Percentiles rank a stretch among this genome's conserved stretches.
These are phyloP conservation scores for Tuber umbilicatum DNA, from an alignment of 495 filamentous ascomycete genomes.

Conservation along the genomic window DNA sequence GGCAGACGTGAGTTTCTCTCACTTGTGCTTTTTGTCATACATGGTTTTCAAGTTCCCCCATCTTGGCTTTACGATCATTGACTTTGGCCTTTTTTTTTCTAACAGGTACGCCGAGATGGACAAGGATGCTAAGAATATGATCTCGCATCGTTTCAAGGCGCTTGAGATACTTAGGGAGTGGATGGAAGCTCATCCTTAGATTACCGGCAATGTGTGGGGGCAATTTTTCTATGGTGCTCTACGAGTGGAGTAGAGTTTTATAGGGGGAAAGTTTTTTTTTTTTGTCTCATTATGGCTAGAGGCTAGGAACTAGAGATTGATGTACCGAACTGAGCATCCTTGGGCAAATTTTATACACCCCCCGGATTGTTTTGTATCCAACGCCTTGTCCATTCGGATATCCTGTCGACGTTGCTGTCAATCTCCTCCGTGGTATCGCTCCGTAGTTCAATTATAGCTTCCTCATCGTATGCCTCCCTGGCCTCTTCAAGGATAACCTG, in stretches of 20 bases:
- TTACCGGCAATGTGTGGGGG: conserved; percentile 24
- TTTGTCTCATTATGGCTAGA: conserved; percentile 11
- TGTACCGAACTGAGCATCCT: conserved; percentile 26
- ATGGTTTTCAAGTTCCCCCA: neutral
- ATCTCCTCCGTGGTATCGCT: conserved; percentile 77
- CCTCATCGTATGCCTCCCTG: conserved; percentile 73
- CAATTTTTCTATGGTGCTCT: neutral
- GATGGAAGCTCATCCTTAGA: conserved; percentile 52
- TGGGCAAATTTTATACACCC: conserved; percentile 27
- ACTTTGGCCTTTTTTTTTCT: conserved; percentile 2
- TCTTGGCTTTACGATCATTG: conserved; percentile 7
- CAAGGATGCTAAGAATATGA: conserved; percentile 79
- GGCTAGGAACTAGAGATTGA: conserved; percentile 9
- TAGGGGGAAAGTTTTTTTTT: conserved; percentile 5
- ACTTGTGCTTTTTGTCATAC: neutral
- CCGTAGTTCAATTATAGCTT: conserved; percentile 81
- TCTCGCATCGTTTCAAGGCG: conserved; percentile 84
- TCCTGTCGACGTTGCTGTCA: conserved; percentile 76
- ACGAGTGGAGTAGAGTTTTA: too few species aligned
- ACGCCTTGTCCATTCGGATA: conserved; percentile 69
- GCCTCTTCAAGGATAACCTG: conserved; percentile 89
- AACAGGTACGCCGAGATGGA: conserved; percentile 86
- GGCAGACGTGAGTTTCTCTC: conserved; percentile 64
- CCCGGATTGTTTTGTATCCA: conserved; percentile 64
- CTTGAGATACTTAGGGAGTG: conserved; percentile 77